phyloP scores from a whole-genome alignment of 805 yeast genomes.

The Cyberlindnera petersonii region DNA sequence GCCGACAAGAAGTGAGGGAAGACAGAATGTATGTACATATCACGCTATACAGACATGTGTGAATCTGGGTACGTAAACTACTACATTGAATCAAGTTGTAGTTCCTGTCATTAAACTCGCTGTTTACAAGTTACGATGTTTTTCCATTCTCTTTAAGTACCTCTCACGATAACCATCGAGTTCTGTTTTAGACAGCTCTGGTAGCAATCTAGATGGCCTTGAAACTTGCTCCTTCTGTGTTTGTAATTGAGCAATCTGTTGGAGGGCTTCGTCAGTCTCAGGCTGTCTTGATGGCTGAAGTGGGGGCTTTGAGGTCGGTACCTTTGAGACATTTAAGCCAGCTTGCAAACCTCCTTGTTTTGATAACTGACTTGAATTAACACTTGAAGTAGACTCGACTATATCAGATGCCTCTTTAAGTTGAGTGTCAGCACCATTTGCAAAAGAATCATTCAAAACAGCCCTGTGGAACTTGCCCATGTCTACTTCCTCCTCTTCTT shows the following conservation, averaged over 20 bases:
- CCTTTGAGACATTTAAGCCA: slow-evolving; percentile 4
- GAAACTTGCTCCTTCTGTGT: neutral
- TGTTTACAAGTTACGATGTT: neutral
- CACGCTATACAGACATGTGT: too few relatives aligned
- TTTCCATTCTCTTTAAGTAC: slow-evolving; percentile 19
- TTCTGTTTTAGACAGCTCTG: slow-evolving; percentile 15
- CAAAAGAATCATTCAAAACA: neutral
- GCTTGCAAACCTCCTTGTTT: slow-evolving; percentile 1
- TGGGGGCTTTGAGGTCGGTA: neutral
- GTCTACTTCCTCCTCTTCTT: neutral
- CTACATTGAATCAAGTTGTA: too few relatives aligned
- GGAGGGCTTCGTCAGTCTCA: slow-evolving; percentile 9
- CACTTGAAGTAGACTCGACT: neutral
- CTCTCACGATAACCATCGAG: slow-evolving; percentile 17
- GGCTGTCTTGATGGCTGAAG: slow-evolving; percentile 4
- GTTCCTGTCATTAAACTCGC: neutral
- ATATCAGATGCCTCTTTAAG: neutral
- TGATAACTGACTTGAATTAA: too few relatives aligned
- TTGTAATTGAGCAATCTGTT: slow-evolving; percentile 6
- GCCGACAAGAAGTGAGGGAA: slow-evolving; percentile 29
- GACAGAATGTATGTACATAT: too few relatives aligned
- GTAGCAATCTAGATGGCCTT: slow-evolving; percentile 18
- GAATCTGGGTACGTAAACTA: too few relatives aligned
- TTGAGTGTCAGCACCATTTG: neutral
- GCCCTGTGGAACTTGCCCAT: neutral